Conservation (phyloP, 2,329 filamentous ascomycete genomes). For the Cytospora mali region DNA sequence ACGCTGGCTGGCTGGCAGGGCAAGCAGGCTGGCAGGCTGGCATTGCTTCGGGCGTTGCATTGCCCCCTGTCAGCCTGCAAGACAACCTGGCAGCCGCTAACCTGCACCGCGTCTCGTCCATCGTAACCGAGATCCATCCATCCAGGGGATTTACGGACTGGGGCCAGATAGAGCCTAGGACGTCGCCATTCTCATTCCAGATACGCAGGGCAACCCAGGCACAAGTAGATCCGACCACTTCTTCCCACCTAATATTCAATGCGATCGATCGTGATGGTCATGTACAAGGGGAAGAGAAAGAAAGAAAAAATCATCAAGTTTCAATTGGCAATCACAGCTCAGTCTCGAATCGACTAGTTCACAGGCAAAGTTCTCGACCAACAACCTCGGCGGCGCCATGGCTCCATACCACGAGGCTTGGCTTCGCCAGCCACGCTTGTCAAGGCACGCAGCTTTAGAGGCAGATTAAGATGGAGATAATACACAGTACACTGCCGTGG, state of each 20-base stretch:
- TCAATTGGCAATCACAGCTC: not conserved
- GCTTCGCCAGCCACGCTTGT: not conserved
- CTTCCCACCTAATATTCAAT: not conserved
- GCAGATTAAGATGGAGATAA: not conserved
- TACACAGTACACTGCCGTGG: no score
- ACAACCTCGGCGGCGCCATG: no score
- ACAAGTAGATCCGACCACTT: not conserved
- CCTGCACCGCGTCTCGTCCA: conserved; percentile 1
- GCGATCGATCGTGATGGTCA: not conserved
- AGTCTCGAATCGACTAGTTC: not conserved
- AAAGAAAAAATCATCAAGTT: not conserved
- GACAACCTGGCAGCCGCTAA: conserved; percentile 2
- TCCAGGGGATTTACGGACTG: not conserved
- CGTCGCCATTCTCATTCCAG: not conserved
- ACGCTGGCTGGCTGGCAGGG: no score
- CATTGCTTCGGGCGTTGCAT: not conserved
- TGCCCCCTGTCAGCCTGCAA: not conserved
- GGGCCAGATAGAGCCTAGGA: not conserved
- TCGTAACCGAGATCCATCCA: not conserved
- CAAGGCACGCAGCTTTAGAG: not conserved
- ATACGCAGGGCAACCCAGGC: not conserved
- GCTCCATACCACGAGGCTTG: not conserved
- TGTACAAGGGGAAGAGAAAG: not conserved
- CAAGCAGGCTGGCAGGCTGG: not conserved
- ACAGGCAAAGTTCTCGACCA: not conserved